These are phyloP conservation scores for Saccharum officinarum DNA, from an alignment of 176 grass and related monocot species.

Conservation along the genomic window DNA sequence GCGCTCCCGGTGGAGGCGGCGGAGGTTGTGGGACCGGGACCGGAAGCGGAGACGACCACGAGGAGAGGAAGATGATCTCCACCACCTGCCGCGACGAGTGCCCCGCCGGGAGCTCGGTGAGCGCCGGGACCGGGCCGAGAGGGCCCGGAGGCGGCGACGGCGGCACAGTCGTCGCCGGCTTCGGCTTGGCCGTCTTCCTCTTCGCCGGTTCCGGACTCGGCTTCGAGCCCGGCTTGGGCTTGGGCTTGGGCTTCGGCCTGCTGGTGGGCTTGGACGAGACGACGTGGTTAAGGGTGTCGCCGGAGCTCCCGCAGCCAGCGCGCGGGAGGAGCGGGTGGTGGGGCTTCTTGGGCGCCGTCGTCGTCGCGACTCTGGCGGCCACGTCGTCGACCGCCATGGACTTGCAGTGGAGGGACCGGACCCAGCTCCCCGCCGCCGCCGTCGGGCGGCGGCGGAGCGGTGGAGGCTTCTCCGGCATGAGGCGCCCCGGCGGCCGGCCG, in stretches of 20 bases:
- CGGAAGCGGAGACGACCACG: constrained; percentile 42
- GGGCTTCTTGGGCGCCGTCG: constrained; percentile 38
- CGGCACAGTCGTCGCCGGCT: background rate
- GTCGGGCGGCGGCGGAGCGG: constrained; percentile 42
- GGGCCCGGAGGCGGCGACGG: constrained; percentile 37
- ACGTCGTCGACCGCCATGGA: constrained; percentile 78
- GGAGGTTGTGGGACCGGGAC: background rate
- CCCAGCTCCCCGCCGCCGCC: constrained; percentile 63
- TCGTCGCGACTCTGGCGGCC: constrained; percentile 21
- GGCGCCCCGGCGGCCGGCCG: background rate
- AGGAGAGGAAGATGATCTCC: constrained; percentile 91
- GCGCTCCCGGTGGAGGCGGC: constrained; percentile 6
- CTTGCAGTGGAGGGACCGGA: constrained; percentile 82
- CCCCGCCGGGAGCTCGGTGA: constrained; percentile 69
- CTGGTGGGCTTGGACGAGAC: constrained; percentile 34
- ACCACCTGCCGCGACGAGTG: constrained; percentile 90
- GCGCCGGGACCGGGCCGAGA: constrained; percentile 59
- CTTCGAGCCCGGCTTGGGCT: background rate
- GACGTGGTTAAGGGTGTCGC: constrained; percentile 36
- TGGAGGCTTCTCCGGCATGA: constrained; percentile 41
- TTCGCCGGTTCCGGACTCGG: constrained; percentile 21
- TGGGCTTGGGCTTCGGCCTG: constrained; percentile 7
- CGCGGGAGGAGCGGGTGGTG: constrained; percentile 42
- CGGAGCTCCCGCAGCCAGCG: constrained; percentile 63
- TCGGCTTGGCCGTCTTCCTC: constrained; percentile 30